phyloP scores from a whole-genome alignment of 306 rosid genomes.

The Ceratonia siliqua region DNA sequence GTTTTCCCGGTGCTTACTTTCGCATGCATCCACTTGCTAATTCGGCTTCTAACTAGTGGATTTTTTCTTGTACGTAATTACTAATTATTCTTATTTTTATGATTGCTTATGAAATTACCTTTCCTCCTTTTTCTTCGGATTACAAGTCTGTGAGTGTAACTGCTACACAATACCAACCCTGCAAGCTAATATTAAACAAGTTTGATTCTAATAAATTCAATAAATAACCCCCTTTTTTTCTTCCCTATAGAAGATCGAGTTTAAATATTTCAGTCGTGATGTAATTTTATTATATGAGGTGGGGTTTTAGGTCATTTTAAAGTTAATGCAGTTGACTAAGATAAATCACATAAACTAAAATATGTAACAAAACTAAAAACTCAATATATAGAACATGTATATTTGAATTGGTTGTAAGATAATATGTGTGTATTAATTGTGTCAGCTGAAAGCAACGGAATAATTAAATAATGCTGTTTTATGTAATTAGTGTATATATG shows the following conservation, averaged over 20 bases:
- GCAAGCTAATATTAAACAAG: background rate
- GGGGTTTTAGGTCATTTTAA: too few species aligned
- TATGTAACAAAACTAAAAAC: background rate
- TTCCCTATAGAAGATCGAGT: background rate
- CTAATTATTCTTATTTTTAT: constrained; percentile 1
- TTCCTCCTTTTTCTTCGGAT: background rate
- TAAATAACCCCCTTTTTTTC: background rate
- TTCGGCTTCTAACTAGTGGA: background rate
- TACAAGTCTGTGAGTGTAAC: background rate
- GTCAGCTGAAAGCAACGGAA: background rate
- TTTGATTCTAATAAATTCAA: background rate
- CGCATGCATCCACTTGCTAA: background rate
- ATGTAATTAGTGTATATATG: background rate
- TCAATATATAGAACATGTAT: background rate
- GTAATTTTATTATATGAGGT: too few species aligned
- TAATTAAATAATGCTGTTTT: background rate
- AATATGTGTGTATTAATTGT: background rate
- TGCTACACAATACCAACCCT: background rate
- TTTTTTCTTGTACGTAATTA: constrained; percentile 7
- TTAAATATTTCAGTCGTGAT: too few species aligned
- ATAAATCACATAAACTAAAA: too few species aligned
- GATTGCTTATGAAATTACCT: background rate
- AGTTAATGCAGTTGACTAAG: background rate
- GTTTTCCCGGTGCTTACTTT: background rate
- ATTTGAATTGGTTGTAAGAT: background rate